phyloP scores from a whole-genome alignment of 2,329 filamentous ascomycete species.

The Sarocladiaceae sp. region DNA sequence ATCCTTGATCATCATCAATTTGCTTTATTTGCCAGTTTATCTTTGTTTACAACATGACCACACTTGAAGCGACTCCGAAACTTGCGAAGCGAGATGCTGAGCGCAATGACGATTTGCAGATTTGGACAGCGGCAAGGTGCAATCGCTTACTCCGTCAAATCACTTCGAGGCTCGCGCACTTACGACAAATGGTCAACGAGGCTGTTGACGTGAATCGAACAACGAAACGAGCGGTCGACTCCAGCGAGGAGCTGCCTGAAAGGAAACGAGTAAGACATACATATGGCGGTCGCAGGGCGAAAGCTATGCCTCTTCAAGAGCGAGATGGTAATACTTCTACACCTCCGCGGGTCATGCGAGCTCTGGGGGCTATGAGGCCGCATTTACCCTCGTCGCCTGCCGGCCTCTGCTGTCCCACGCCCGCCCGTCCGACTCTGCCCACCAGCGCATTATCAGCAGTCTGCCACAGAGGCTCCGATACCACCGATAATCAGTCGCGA shows the following conservation, averaged over 20 bases:
- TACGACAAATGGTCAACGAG: slow-evolving; percentile 30
- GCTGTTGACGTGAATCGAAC: slow-evolving; percentile 5
- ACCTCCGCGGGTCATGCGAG: slow-evolving; percentile 23
- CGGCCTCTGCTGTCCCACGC: slow-evolving; percentile 24
- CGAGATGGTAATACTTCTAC: slow-evolving; percentile 13
- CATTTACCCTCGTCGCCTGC: slow-evolving; percentile 19
- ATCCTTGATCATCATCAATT: not conserved
- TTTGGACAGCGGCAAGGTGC: slow-evolving; percentile 45
- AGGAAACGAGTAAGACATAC: slow-evolving; percentile 23
- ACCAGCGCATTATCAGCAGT: slow-evolving; percentile 14
- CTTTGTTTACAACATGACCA: not conserved
- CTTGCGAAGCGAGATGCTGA: slow-evolving; percentile 9
- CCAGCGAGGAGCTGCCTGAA: slow-evolving; percentile 3
- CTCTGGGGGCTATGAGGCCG: slow-evolving; percentile 25
- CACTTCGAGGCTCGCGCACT: slow-evolving; percentile 34
- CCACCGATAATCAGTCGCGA: slow-evolving; percentile 9
- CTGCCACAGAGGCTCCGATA: too few relatives aligned
- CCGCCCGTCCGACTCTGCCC: slow-evolving; percentile 18
- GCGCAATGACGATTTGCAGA: slow-evolving; percentile 19
- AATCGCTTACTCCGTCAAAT: slow-evolving; percentile 43
- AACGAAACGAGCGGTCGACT: slow-evolving; percentile 18
- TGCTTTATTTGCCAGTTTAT: not conserved
- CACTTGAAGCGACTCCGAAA: not conserved
- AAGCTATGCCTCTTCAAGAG: slow-evolving; percentile 4
- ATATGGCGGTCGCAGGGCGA: slow-evolving; percentile 20